These are phyloP conservation scores for Neobulgaria alba DNA, from an alignment of 2,329 filamentous ascomycete species.

Conservation along the genomic window DNA sequence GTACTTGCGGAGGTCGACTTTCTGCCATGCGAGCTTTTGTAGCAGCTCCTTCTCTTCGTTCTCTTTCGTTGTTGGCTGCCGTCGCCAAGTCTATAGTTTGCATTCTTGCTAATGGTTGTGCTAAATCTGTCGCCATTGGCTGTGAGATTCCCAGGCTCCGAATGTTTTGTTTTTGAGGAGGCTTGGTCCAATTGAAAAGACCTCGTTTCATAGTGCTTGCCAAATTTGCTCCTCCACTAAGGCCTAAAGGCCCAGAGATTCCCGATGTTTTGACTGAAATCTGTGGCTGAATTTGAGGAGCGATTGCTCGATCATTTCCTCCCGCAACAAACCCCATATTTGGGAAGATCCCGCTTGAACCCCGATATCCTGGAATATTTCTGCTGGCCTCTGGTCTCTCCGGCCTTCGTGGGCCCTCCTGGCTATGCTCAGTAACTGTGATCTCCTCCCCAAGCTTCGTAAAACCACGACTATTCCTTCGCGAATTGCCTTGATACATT, in stretches of 20 bases:
- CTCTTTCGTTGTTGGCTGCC: conserved; percentile 25
- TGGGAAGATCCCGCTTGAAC: conserved; percentile 23
- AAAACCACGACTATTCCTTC: conserved; percentile 17
- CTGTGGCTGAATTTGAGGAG: conserved; percentile 13
- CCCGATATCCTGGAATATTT: conserved; percentile 21
- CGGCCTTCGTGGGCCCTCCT: conserved; percentile 1
- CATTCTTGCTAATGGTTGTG: conserved; percentile 21
- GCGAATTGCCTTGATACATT: conserved; percentile 12
- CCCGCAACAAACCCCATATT: conserved; percentile 11
- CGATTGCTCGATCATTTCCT: conserved; percentile 9
- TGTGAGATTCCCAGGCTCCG: conserved; percentile 25
- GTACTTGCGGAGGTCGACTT: conserved; percentile 17
- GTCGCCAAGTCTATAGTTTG: conserved; percentile 27
- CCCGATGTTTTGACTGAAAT: conserved; percentile 1
- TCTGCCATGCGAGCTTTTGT: conserved; percentile 19
- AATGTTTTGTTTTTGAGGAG: conserved; percentile 17
- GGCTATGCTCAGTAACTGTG: conserved; percentile 6
- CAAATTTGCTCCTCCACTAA: conserved; percentile 2
- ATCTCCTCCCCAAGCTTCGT: conserved; percentile 18
- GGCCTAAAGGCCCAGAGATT: neutral
- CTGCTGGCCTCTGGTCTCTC: conserved; percentile 1
- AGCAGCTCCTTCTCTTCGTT: conserved; percentile 21
- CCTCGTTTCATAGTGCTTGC: conserved; percentile 22
- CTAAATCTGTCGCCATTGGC: conserved; percentile 16
- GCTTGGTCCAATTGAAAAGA: conserved; percentile 17